These are phyloP conservation scores for Verticillium albo-atrum DNA, from an alignment of 2,329 filamentous ascomycete species.

Conservation along the genomic window DNA sequence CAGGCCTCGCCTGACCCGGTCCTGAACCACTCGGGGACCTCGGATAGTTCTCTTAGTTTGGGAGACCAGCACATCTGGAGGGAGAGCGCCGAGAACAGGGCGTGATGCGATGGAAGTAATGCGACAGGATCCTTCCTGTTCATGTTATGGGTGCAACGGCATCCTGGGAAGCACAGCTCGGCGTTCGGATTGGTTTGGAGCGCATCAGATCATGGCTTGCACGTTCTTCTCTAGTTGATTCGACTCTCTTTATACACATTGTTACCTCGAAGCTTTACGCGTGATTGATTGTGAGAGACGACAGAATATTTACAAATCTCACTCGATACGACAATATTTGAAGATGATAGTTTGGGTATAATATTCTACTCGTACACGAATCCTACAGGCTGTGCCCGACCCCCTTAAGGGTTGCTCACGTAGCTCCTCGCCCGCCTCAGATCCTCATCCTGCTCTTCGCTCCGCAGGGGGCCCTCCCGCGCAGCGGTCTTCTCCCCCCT, in stretches of 20 bases:
- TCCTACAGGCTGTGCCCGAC: neutral
- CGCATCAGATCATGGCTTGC: neutral
- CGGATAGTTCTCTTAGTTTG: constrained; percentile 38
- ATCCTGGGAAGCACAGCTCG: neutral
- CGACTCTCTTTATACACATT: neutral
- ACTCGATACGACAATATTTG: too few relatives aligned
- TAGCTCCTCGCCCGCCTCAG: constrained; percentile 39
- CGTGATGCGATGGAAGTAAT: neutral
- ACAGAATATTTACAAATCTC: too few relatives aligned
- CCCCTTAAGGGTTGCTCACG: constrained; percentile 37
- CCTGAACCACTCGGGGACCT: constrained; percentile 26
- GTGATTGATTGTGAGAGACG: too few relatives aligned
- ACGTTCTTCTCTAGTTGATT: neutral
- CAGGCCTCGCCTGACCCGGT: neutral
- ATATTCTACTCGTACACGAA: neutral
- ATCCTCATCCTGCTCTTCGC: constrained; percentile 32
- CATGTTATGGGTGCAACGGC: neutral
- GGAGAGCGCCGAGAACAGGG: constrained; percentile 15
- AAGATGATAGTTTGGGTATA: neutral
- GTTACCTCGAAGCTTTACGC: neutral
- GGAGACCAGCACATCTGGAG: constrained; percentile 49
- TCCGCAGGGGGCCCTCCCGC: constrained; percentile 19
- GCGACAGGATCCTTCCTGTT: neutral
- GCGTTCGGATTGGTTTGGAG: neutral
- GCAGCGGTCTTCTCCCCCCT: constrained; percentile 24